These are phyloP conservation scores for Sicyos edulis DNA, from an alignment of 306 rosid genomes.

Conservation along the genomic window DNA sequence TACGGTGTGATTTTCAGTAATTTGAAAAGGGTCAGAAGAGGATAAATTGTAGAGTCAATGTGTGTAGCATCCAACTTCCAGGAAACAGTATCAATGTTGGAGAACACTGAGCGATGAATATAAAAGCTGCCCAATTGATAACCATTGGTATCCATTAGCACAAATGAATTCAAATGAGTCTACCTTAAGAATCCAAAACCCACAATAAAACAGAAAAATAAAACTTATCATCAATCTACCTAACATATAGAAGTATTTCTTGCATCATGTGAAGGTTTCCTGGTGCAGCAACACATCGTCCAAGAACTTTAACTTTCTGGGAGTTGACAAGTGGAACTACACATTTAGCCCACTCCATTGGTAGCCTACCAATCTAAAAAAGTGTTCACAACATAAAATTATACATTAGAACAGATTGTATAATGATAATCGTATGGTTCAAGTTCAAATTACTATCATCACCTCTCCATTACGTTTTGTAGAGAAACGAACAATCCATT, in stretches of 20 bases:
- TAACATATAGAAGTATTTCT: conserved; percentile 52
- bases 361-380: conserved; percentile 78
- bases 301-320: conserved; percentile 48
- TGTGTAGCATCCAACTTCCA: conserved; percentile 55
- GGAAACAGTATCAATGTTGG: conserved; percentile 39
- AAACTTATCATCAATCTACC: conserved; percentile 29
- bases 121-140: conserved; percentile 46
- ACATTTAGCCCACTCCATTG: conserved; percentile 77
- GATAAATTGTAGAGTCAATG: conserved; percentile 47
- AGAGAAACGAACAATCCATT: conserved; percentile 67
- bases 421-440: not conserved
- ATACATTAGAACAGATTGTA: not conserved
- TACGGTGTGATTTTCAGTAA: conserved; percentile 54
- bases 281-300: conserved; percentile 63
- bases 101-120: conserved; percentile 42
- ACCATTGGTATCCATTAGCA: conserved; percentile 8
- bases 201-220: not conserved
- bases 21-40: conserved; percentile 50
- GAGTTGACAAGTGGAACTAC: conserved; percentile 55
- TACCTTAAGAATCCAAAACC: not conserved
- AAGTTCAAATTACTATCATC: not conserved
- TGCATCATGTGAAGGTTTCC: conserved; percentile 54
- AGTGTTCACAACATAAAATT: conserved; percentile 11
- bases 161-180: not conserved
- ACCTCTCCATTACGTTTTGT: conserved; percentile 74